Base-by-base conservation (phyloP, 2,329 filamentous ascomycete genomes). In the Venturia pyrina region DNA sequence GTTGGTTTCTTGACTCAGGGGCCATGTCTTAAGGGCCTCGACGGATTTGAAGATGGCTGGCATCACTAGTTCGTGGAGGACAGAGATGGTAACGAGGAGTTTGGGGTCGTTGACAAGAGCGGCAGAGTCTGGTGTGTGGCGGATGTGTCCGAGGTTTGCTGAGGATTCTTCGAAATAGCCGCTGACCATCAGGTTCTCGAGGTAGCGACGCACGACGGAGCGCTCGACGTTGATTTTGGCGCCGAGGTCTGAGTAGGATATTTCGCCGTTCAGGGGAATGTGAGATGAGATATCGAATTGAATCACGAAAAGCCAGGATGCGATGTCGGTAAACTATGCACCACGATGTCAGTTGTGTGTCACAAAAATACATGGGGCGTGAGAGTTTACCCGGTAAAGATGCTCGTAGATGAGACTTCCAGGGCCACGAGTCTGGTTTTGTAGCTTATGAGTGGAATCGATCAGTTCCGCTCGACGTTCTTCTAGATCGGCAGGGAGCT, bases 211-310 rank as follows among this genome's bases (percentile, higher is more conserved):
- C 24, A 61, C 57, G 8, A 61, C 19, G 5, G 57, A 37, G n/a
- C 21, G 19, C 10, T 37, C 21, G 34, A 40, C 57, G 32, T 61
- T 40, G 34, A 61, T 28, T 40, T 61, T 24, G 19, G 21, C 10
- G 32, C 24, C 57, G 57, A 61, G 57, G 2, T 61, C 57, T 61
- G 21, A 21, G 57, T 61, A 61, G 57, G 57, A 61, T 7, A 61
- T 61, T n/a, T 40, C 34, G 57, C 4, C 21, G 4, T 61, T 53
- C 2, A 53, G 48, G 7, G 48, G 48, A 10, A 53, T 32, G 7
- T 21, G 7, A 32, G 48, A 53, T 21, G 48, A 17, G 28, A 53
- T 53, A 7, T 53, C 48, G 15, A 21, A 53, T 53, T 53, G n/a
- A 32, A 21, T 21, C 10, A 53, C 48, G 48, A 53, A 53, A 32